Evolutionary conservation across 306 rosid species (phyloP).

Genomic region (Ormosia semicastrata): DNA sequence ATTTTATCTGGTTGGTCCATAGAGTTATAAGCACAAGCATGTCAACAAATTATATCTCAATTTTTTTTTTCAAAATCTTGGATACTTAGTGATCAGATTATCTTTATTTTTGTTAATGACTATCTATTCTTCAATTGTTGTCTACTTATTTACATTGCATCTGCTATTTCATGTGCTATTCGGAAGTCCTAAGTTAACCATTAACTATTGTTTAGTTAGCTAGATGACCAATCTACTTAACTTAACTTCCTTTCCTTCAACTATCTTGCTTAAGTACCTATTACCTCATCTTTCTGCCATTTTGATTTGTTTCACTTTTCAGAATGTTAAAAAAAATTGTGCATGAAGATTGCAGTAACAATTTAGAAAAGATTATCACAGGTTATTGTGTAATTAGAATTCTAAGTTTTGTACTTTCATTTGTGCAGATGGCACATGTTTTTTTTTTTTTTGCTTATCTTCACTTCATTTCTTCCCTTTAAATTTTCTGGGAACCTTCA

Average conservation of each 20-base stretch:
- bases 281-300: background rate
- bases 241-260: background rate
- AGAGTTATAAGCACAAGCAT: background rate
- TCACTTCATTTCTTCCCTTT: background rate
- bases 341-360: background rate
- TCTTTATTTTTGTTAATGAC: background rate
- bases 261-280: background rate
- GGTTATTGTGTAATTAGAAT: background rate
- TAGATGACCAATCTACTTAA: background rate
- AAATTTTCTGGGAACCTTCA: background rate
- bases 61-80: background rate
- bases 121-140: background rate
- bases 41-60: background rate
- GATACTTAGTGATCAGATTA: background rate
- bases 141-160: background rate
- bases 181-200: background rate
- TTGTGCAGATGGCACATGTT: background rate
- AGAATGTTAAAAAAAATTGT: background rate
- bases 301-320: background rate
- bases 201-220: background rate
- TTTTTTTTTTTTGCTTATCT: background rate
- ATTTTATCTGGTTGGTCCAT: background rate
- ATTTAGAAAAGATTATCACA: background rate
- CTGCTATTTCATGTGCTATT: background rate
- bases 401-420: background rate